A percentile compares a stretch with the other conserved stretches of the same genome.
Evolutionary conservation across 139 green algal genomes (phyloP).

Genomic region (Zygnema circumcarinatum): DNA sequence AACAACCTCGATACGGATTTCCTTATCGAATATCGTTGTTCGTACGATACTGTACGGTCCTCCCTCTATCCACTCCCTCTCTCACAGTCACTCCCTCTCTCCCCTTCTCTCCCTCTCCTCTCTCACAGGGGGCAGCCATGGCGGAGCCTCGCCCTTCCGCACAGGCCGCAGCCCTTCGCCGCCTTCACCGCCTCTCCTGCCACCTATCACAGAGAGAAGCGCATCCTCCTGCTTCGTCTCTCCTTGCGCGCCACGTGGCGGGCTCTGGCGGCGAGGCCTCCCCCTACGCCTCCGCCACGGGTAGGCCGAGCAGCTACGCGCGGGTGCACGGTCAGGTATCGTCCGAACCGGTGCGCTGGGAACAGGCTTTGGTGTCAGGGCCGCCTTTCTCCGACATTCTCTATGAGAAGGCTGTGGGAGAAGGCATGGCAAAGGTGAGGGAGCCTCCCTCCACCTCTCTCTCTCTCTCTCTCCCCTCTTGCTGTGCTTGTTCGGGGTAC

Average conservation of each 20-base stretch:
- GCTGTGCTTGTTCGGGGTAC: not conserved
- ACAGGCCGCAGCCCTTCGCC: not conserved
- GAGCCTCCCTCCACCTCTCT: not conserved
- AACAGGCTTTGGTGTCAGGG: conserved; percentile 6
- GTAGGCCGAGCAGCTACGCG: conserved; percentile 38
- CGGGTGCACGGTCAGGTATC: conserved; percentile 52
- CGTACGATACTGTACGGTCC: not conserved
- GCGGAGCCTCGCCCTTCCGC: not conserved
- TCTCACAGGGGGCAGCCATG: conserved; percentile 88
- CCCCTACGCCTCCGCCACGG: conserved; percentile 40
- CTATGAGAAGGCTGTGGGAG: conserved; percentile 59
- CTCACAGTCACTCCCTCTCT: not conserved
- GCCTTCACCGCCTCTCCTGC: not conserved
- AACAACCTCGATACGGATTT: too few species aligned
- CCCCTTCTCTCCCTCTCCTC: conserved; percentile 1
- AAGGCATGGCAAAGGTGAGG: conserved; percentile 57
- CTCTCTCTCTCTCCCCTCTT: not conserved
- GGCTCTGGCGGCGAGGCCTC: conserved; percentile 90
- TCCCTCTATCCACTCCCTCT: conserved; percentile 10
- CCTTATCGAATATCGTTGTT: not conserved
- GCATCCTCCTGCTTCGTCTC: not conserved
- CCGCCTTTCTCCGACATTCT: conserved; percentile 45
- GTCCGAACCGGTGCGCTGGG: conserved; percentile 31
- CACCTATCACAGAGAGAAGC: not conserved
- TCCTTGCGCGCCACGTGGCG: not conserved